Percentiles rank a stretch among this genome's conserved stretches.
Conservation (phyloP, 2,329 filamentous ascomycete genomes). For the Emericellopsis atlantica region DNA sequence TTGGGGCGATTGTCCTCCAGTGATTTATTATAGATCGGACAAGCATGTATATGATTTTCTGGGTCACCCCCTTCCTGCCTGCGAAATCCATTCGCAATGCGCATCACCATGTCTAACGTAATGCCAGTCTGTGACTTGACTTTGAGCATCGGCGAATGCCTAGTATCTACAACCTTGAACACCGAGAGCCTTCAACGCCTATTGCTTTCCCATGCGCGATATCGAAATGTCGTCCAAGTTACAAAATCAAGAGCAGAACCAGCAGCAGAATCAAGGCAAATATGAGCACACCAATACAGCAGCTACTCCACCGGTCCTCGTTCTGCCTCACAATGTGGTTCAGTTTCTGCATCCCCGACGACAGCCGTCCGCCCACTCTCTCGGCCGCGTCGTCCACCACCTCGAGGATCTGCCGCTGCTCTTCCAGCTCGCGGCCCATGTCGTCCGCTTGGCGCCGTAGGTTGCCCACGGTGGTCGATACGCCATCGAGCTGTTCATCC, state of each 20-base stretch:
- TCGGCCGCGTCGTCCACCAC: constrained; percentile 77
- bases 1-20: not conserved
- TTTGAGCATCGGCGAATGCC: not conserved
- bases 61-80: too few species aligned
- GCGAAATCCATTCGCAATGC: too few species aligned
- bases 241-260: constrained; percentile 59
- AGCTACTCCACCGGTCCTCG: constrained; percentile 79
- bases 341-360: constrained; percentile 78
- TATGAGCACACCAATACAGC: constrained; percentile 82
- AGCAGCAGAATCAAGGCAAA: constrained; percentile 78
- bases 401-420: constrained; percentile 82
- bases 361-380: constrained; percentile 72
- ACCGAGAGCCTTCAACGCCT: too few species aligned
- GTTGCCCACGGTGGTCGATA: constrained; percentile 87
- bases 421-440: constrained; percentile 93
- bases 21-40: not conserved
- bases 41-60: too few species aligned
- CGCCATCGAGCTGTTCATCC: constrained; percentile 82
- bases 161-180: not conserved
- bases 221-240: not conserved
- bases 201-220: too few species aligned
- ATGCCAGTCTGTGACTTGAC: too few species aligned
- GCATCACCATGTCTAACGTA: too few species aligned
- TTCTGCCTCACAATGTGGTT: constrained; percentile 75
- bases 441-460: constrained; percentile 81